These are phyloP conservation scores for Escallonia rubra DNA, from an alignment of 129 eudicot genomes.

Conservation along the genomic window DNA sequence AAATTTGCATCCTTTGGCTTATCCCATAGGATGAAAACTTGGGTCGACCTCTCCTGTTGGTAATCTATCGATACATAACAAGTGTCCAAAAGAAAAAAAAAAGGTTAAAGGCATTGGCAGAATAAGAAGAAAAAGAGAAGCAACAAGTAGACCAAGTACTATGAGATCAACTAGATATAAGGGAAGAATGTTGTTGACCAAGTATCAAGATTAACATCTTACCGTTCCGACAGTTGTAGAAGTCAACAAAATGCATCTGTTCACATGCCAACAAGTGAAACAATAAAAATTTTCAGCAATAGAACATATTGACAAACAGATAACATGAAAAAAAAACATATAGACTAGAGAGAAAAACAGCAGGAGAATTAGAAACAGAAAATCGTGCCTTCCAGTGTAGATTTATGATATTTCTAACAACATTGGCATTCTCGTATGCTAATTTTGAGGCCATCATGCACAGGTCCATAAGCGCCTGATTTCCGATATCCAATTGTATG, in stretches of 20 bases:
- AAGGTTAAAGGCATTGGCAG: too few species aligned
- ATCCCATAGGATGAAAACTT: slow-evolving; percentile 82
- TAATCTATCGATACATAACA: slow-evolving; percentile 39
- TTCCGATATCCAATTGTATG: slow-evolving; percentile 17
- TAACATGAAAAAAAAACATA: not conserved
- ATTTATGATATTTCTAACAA: slow-evolving; percentile 62
- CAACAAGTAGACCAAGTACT: too few species aligned
- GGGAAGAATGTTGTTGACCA: too few species aligned
- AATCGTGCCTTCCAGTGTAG: slow-evolving; percentile 74
- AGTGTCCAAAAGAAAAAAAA: not conserved
- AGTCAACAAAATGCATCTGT: slow-evolving; percentile 94
- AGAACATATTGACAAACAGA: not conserved
- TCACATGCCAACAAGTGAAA: not conserved
- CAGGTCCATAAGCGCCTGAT: slow-evolving; percentile 66
- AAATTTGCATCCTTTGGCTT: slow-evolving; percentile 74
- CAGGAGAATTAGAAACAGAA: not conserved
- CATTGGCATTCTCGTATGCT: slow-evolving; percentile 78
- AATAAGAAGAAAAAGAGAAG: too few species aligned
- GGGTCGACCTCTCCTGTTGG: slow-evolving; percentile 76
- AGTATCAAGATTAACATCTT: slow-evolving; percentile 2
- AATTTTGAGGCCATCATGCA: slow-evolving; percentile 86
- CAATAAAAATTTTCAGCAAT: slow-evolving; percentile 4
- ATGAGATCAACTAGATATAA: too few species aligned
- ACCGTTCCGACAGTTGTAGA: slow-evolving; percentile 98
- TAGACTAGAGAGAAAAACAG: not conserved